A percentile compares a stretch with the other conserved stretches of the same genome.
phyloP scores from a whole-genome alignment of 768 basidiomycete genomes.

The Botryobasidium botryosum region DNA sequence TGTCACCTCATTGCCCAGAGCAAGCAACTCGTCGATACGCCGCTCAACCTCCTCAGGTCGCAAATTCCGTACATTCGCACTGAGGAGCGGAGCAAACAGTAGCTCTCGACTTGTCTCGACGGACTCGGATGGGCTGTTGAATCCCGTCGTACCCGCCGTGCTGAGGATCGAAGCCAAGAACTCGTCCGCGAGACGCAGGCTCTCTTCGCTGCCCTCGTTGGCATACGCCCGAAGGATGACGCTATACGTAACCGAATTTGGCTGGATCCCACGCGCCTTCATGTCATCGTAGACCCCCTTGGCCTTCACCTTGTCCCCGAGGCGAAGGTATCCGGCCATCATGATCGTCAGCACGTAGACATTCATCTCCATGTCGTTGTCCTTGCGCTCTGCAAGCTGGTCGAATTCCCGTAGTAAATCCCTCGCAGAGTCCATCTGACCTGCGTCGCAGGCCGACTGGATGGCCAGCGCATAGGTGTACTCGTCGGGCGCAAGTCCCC shows the following conservation, averaged over 20 bases:
- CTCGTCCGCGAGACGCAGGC: conserved; percentile 42
- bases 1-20: conserved; percentile 38
- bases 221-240: conserved; percentile 49
- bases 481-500: conserved; percentile 37
- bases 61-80: conserved; percentile 29
- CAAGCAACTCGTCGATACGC: conserved; percentile 34
- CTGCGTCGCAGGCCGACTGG: conserved; percentile 64
- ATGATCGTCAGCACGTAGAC: conserved; percentile 47
- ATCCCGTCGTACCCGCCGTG: conserved; percentile 20
- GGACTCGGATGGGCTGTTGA: conserved; percentile 16
- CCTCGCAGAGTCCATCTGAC: conserved; percentile 42
- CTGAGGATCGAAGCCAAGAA: conserved; percentile 40
- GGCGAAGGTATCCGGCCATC: conserved; percentile 52
- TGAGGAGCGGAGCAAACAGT: conserved; percentile 45
- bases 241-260: conserved; percentile 49
- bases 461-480: conserved; percentile 59
- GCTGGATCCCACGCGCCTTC: conserved; percentile 42
- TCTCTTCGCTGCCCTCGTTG: conserved; percentile 30
- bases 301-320: conserved; percentile 35
- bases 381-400: conserved; percentile 17
- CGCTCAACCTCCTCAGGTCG: conserved; percentile 38
- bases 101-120: background rate
- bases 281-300: conserved; percentile 58
- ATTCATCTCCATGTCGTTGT: conserved; percentile 8
- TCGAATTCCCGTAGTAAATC: conserved; percentile 59